Base-by-base conservation (phyloP, 345 rosid species). In the Salix exigua region DNA sequence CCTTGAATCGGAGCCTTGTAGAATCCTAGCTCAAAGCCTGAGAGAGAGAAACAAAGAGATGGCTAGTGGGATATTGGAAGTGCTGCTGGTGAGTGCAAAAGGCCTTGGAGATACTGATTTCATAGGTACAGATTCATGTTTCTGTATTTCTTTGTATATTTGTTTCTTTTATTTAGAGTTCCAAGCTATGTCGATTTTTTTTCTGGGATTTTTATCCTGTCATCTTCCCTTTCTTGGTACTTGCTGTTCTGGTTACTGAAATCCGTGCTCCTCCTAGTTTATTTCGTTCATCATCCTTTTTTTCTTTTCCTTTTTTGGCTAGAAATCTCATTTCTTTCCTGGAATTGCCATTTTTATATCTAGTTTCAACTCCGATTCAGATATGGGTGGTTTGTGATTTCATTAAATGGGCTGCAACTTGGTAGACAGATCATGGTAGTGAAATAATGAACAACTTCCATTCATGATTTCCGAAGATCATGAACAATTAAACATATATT, bases 41-140 rank as follows among this genome's bases (percentile, higher is more conserved):
- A 31, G 5, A 46, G 50, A 46, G 5, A 75, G 62, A 73, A 46
- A 73, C 48, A 71, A 5, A 38, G 31, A 67, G 23, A 88, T 92
- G 98, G 98, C 87, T 65, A 71, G 85, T 9, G 98, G 98, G 73
- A 72, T 87, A 31, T 71, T 94, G 83, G 97, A 94, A 88, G 92
- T 92, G 60, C 68, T 75, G 31, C 81, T 92, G 62, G 78, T 89
- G 53, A 84, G 71, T 78, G 97, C 94, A 3, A 94, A 94, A 83
- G 89, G 89, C 83, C 92, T 94, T 51, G 69, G 80, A 71, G 70
- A 78, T 71, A 71, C 86, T 2, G 97, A 94, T 87, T 88, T 92
- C 70, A 74, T 91, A 11, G 91, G 97, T 92, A 85, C 28, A 51
- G 23, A 9, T 53, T 2, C 23, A 1, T 37, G n/a, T 55, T 55